Evolutionary conservation across 176 grass and related monocot species (phyloP).

Genomic region (Avena sativa): DNA sequence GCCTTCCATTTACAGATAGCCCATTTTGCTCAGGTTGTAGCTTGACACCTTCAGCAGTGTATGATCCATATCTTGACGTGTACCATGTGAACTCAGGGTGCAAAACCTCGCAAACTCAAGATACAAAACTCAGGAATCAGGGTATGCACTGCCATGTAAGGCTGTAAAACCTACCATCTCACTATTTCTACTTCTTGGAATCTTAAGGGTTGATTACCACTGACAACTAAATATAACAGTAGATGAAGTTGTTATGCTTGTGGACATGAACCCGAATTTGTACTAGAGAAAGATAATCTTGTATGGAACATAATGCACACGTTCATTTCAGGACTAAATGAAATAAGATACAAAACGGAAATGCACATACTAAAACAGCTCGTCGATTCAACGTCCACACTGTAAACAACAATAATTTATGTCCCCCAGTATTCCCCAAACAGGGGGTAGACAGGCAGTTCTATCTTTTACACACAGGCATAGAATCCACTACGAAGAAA

Average conservation of each 20-base stretch:
- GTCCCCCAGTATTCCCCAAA: neutral
- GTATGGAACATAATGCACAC: neutral
- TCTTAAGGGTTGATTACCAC: no score
- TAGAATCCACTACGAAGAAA: constrained; percentile 12
- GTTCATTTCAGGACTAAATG: neutral
- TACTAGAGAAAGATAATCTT: neutral
- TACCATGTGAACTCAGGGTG: neutral
- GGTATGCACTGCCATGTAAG: no score
- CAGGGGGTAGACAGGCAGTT: constrained; percentile 11
- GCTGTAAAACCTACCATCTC: no score
- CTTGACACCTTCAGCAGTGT: neutral
- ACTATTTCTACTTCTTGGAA: no score
- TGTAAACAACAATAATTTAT: constrained; percentile 24
- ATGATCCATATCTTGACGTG: constrained; percentile 7
- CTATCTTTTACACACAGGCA: neutral
- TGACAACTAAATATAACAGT: neutral
- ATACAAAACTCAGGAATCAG: no score
- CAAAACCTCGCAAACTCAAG: neutral
- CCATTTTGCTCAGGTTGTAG: neutral
- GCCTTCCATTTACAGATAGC: neutral
- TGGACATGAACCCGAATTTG: neutral
- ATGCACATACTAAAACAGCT: neutral
- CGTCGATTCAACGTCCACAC: neutral
- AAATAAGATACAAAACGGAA: neutral
- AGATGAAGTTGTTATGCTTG: neutral